Evolutionary conservation across 2,329 filamentous ascomycete species (phyloP).

Genomic region (Lachnellula cervina): DNA sequence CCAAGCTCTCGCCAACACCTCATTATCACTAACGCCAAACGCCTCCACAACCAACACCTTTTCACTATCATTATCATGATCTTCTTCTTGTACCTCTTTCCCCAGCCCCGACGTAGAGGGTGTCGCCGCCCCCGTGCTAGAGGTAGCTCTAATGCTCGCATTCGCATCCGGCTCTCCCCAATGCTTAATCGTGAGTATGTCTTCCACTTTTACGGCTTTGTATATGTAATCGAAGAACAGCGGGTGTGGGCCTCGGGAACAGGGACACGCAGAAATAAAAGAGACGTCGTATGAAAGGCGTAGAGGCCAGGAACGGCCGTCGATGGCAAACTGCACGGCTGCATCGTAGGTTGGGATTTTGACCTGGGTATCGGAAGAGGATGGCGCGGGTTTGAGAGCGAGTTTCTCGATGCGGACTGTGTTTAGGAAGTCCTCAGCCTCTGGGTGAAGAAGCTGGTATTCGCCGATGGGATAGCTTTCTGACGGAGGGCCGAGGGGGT

Average conservation of each 20-base stretch:
- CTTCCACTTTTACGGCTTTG: conserved; percentile 54
- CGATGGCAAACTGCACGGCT: conserved; percentile 58
- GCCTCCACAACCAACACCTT: conserved; percentile 68
- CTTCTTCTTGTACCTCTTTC: conserved; percentile 30
- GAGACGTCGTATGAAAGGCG: conserved; percentile 58
- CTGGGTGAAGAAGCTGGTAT: conserved; percentile 56
- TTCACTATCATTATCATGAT: conserved; percentile 50
- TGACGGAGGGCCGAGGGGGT: conserved; percentile 61
- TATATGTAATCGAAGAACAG: conserved; percentile 69
- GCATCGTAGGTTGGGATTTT: conserved; percentile 53
- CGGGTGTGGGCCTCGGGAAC: conserved; percentile 58
- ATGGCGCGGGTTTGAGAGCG: conserved; percentile 47
- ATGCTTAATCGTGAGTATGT: conserved; percentile 60
- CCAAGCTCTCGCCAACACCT: conserved; percentile 72
- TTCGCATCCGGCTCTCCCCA: conserved; percentile 43
- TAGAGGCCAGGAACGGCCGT: conserved; percentile 59
- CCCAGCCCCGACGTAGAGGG: not conserved
- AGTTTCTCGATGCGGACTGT: conserved; percentile 66
- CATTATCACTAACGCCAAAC: conserved; percentile 68
- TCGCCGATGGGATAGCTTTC: conserved; percentile 61
- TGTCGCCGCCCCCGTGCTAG: not conserved
- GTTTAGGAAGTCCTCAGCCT: conserved; percentile 52
- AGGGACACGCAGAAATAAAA: conserved; percentile 64
- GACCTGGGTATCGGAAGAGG: conserved; percentile 16
- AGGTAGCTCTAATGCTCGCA: not conserved